phyloP scores from a whole-genome alignment of 2,329 filamentous ascomycete genomes.

The Pseudocercospora macadamiae region DNA sequence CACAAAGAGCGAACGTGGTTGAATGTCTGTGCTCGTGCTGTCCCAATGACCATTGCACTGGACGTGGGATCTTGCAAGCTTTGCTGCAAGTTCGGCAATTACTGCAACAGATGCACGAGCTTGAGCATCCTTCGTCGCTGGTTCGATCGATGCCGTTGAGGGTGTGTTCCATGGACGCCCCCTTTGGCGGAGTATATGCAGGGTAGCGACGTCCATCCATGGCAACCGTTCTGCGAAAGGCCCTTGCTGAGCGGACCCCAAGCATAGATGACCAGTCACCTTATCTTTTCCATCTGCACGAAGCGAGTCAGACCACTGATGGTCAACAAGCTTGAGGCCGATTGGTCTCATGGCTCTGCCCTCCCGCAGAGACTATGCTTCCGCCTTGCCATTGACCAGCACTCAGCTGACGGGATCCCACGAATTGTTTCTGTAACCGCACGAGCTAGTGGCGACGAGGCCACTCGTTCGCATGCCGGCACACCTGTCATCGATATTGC shows the following conservation, averaged over 20 bases:
- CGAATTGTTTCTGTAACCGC: constrained; percentile 46
- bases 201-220: constrained; percentile 13
- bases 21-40: constrained; percentile 6
- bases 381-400: constrained; percentile 39
- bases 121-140: constrained; percentile 7
- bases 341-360: constrained; percentile 22
- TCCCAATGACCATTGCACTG: constrained; percentile 7
- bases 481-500: constrained; percentile 25
- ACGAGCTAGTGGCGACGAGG: constrained; percentile 48
- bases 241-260: constrained; percentile 21
- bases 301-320: constrained; percentile 28
- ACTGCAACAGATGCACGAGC: constrained; percentile 19
- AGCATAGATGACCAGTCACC: constrained; percentile 50
- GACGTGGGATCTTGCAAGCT: background rate
- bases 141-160: constrained; percentile 17
- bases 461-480: constrained; percentile 47
- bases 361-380: constrained; percentile 22
- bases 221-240: constrained; percentile 5
- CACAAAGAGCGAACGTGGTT: constrained; percentile 2
- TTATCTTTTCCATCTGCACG: constrained; percentile 50
- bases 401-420: constrained; percentile 41
- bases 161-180: constrained; percentile 7
- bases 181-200: constrained; percentile 9
- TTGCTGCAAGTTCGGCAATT: constrained; percentile 16
- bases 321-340: constrained; percentile 17